phyloP scores from a whole-genome alignment of 2,329 filamentous ascomycete species.

The Magnaporthiopsis poae region DNA sequence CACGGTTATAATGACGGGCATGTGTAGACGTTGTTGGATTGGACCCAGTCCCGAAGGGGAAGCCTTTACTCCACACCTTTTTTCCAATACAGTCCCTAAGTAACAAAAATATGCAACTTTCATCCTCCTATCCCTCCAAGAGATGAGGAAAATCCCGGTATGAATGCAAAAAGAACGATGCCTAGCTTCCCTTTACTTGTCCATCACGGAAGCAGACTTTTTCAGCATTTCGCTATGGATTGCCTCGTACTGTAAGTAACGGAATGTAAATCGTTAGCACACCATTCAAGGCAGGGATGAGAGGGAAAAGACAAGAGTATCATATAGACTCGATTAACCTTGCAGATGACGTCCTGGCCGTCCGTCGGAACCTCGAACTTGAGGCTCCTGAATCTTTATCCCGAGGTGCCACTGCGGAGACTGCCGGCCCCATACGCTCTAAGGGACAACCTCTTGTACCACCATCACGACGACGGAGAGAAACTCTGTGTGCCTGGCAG shows the following conservation, averaged over 20 bases:
- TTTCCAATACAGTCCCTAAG: not conserved
- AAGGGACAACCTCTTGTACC: too few species aligned
- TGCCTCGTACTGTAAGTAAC: conserved; percentile 64
- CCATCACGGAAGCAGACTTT: conserved; percentile 90
- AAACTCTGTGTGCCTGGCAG: too few species aligned
- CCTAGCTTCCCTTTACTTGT: conserved; percentile 56
- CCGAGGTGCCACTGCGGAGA: too few species aligned
- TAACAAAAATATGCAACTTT: not conserved
- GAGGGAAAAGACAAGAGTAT: conserved; percentile 1
- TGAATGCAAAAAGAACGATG: not conserved
- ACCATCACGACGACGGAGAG: too few species aligned
- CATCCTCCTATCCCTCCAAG: not conserved
- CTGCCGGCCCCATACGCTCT: too few species aligned
- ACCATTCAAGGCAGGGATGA: conserved; percentile 7
- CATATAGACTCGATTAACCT: conserved; percentile 44
- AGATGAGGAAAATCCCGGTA: not conserved
- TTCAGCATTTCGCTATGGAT: conserved; percentile 87
- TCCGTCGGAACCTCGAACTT: conserved; percentile 93
- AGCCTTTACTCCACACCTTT: not conserved
- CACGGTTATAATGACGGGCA: too few species aligned
- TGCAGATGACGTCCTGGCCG: conserved; percentile 66
- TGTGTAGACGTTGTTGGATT: not conserved
- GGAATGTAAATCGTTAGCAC: not conserved
- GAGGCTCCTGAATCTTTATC: conserved; percentile 58
- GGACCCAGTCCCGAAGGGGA: not conserved